These are phyloP conservation scores for Geosmithia putterillii DNA, from an alignment of 2,329 filamentous ascomycete genomes.

Conservation along the genomic window DNA sequence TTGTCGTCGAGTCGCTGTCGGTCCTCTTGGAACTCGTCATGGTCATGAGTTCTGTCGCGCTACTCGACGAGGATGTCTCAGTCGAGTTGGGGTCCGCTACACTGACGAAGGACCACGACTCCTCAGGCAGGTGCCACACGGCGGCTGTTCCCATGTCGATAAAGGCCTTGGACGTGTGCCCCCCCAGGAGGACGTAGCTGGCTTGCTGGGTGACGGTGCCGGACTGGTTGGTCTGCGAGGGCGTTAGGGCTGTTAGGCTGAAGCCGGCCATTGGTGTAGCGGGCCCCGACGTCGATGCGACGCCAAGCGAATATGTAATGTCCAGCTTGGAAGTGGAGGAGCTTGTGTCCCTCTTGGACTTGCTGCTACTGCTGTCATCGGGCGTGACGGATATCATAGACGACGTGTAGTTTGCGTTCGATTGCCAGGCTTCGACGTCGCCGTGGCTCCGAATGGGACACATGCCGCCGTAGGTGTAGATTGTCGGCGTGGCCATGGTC, in stretches of 20 bases:
- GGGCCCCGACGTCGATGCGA: constrained; percentile 37
- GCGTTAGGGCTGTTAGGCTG: constrained; percentile 60
- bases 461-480: constrained; percentile 86
- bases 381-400: constrained; percentile 59
- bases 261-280: constrained; percentile 80
- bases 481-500: constrained; percentile 35
- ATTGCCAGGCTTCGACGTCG: constrained; percentile 42
- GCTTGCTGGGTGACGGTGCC: constrained; percentile 59
- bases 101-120: constrained; percentile 72
- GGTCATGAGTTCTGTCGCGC: constrained; percentile 1
- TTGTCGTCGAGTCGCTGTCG: constrained; percentile 5
- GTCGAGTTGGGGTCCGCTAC: constrained; percentile 33
- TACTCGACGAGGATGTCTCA: constrained; percentile 16
- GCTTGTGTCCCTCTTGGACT: constrained; percentile 3
- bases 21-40: background rate
- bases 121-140: constrained; percentile 74
- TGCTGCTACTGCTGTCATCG: constrained; percentile 7
- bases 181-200: constrained; percentile 71
- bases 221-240: constrained; percentile 57
- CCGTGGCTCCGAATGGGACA: constrained; percentile 43
- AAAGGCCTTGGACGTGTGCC: constrained; percentile 72
- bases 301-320: constrained; percentile 1
- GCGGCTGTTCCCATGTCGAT: constrained; percentile 91
- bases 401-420: constrained; percentile 65
- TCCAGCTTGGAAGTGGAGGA: background rate